Base-by-base conservation (phyloP, 306 rosid species). In the Fagus crenata region DNA sequence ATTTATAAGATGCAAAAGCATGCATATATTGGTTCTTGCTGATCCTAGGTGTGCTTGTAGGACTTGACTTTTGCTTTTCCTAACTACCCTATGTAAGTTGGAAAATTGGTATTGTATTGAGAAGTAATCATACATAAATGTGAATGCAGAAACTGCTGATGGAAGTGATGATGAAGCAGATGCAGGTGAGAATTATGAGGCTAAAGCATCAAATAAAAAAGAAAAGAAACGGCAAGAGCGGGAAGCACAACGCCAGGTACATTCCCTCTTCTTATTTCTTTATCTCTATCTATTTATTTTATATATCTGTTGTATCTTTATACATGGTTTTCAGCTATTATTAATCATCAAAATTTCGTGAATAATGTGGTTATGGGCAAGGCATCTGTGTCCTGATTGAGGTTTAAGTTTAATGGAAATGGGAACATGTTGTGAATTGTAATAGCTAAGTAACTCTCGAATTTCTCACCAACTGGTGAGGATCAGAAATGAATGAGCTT, bases 181-280 rank as follows among this genome's bases (percentile, higher is more conserved):
- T 71, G 93, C 41, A 6, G 92, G 67, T 18, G 94, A 85, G 70
- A 35, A 76, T 53, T 70, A 85, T 78, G 97, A 87, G 79, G 93
- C 86, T 67, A 85, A 69, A 81, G 91, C 86, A 60, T 75, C 85
- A 61, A 89, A 65, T 75, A 94, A 94, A 75, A 92, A 86, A 85
- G 99, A 91, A 82, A 87, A 81, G 81, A 95, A 88, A 84, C 87
- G 89, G 84, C 91, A 95, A 81, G 99, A 92, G 84, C 90, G 97
- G 76, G 99, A 92, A 80, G 90, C 93, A 35, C 97, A 91, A 2
- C 82, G 97, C 76, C 97, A 92, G 89, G 99, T 88, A 75, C 75
- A 18, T 39, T 55, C 41, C 41, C 28, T 18, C 54, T 22, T 33
- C 0, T 3, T 58, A 36, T 51, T 28, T 53, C 13, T 36, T 1